Conservation (phyloP, 768 basidiomycete genomes). For the Tylopilus rubrobrunneus region DNA sequence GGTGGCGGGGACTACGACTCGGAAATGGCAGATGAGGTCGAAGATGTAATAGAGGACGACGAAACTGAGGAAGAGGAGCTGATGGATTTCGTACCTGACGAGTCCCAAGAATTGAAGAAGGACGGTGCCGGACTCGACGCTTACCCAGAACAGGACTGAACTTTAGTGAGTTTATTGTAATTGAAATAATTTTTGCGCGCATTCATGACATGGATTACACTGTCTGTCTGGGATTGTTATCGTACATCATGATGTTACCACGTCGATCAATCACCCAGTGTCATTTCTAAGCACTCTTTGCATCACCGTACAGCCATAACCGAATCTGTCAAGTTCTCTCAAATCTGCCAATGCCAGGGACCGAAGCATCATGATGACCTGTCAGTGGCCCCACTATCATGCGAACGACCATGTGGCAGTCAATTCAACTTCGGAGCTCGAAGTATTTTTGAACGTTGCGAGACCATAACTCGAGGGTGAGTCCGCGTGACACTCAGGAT, state of each 20-base stretch:
- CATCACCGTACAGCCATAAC: background rate
- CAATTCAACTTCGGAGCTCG: background rate
- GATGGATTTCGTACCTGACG: conserved; percentile 41
- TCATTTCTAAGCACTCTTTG: background rate
- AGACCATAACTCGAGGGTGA: too few species aligned
- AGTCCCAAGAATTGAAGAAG: conserved; percentile 39
- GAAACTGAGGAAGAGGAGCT: conserved; percentile 40
- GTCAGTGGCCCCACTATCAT: too few species aligned
- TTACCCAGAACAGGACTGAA: conserved; percentile 11
- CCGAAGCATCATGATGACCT: too few species aligned
- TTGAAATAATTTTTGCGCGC: background rate
- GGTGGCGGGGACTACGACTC: conserved; percentile 26
- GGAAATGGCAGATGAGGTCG: conserved; percentile 24
- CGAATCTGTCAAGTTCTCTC: background rate
- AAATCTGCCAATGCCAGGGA: background rate
- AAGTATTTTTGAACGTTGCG: too few species aligned
- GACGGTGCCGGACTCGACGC: conserved; percentile 38
- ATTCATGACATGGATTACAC: background rate
- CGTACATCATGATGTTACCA: background rate
- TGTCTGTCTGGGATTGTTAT: background rate
- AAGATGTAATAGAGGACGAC: conserved; percentile 25
- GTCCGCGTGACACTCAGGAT: too few species aligned
- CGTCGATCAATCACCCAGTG: background rate
- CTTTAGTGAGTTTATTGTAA: background rate
- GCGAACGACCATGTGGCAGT: too few species aligned